Base-by-base conservation (phyloP, 805 yeast genomes). In the Yarrowia osloensis region DNA sequence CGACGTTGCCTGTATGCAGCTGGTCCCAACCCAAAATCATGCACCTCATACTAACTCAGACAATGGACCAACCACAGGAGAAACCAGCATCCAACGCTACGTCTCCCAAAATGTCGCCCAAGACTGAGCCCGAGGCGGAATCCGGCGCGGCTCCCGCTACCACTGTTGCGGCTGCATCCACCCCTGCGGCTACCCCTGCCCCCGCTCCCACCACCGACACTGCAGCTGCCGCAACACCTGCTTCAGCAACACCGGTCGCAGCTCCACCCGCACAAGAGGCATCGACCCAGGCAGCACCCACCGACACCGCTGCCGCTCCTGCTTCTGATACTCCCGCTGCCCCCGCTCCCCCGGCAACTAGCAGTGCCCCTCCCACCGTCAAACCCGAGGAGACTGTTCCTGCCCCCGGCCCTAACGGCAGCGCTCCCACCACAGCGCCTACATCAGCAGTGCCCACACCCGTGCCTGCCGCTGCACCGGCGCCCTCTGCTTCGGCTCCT, bases 121-220 rank as follows among this genome's bases (percentile, higher is more conserved):
- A 39, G 73, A 68, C 54, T 65, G 63, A 65, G 72, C 66, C 63
- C 70, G 54, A 29, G 65, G 67, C 26, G 55, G 65, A 44, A 8
- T 17, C 44, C 62, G 40, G 24, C 8, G 46, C 68, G 35, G 68
- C 57, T 15, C 24, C 42, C 15, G 29, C 40, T 3, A 26, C 42
- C 42, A 17, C 40, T 19, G n/a, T 40, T 9, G 29, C 57, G 3
- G n/a, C 57, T 8, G n/a, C 55, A 12, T 15, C 57, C 13, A 33
- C 57, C 22, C 22, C 61, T 17, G 28, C 40, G 3, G 40, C 40
- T n/a, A 21, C 42, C 19, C 17, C 54, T 17, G 35, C 24, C 19
- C 44, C 59, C 11, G 59, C 33, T 17, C 29, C 42, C 11, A 11
- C 61, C 5, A 4, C 44, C 22, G 44, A 29, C 15, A 2, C 57